Evolutionary conservation across 1,139 yeast genomes (phyloP).

Genomic region (Trichomonascaceae sp.): DNA sequence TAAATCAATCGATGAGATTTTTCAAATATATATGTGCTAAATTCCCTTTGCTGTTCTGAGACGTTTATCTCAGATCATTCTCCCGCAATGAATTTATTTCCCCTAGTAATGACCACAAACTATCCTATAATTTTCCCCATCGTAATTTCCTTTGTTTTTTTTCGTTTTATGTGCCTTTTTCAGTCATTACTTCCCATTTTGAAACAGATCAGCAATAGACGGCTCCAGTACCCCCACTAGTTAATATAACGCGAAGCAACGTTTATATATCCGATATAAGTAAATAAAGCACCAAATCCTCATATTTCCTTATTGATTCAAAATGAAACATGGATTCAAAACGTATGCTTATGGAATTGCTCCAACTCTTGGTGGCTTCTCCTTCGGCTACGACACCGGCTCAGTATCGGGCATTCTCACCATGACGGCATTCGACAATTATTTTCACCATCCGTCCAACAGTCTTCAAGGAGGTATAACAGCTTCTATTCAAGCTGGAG

Average conservation of each 20-base stretch:
- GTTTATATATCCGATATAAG: background rate
- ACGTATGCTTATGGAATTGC: slow-evolving; percentile 12
- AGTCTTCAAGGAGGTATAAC: slow-evolving; percentile 81
- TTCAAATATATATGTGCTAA: too few species aligned
- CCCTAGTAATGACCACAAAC: too few species aligned
- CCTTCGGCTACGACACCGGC: slow-evolving; percentile 94
- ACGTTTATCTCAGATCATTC: too few species aligned
- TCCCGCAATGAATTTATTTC: too few species aligned
- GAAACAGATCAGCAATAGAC: background rate
- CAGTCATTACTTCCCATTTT: background rate
- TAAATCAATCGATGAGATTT: too few species aligned
- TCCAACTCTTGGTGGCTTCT: slow-evolving; percentile 58
- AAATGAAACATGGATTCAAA: slow-evolving; percentile 1
- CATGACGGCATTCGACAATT: slow-evolving; percentile 50
- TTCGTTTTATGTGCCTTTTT: background rate
- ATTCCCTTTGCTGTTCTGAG: too few species aligned
- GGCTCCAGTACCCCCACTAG: background rate
- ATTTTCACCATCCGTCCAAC: slow-evolving; percentile 30
- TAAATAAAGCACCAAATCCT: too few species aligned
- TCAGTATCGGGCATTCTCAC: slow-evolving; percentile 82
- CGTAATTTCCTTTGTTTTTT: background rate
- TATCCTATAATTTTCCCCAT: too few species aligned
- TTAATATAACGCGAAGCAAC: background rate
- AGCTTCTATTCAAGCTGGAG: slow-evolving; percentile 90
- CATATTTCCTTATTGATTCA: background rate